Evolutionary conservation across 2,329 filamentous ascomycete species (phyloP), one percentile per base, ranked within the genome.

Genomic region (Cladorrhinum sp.): DNA sequence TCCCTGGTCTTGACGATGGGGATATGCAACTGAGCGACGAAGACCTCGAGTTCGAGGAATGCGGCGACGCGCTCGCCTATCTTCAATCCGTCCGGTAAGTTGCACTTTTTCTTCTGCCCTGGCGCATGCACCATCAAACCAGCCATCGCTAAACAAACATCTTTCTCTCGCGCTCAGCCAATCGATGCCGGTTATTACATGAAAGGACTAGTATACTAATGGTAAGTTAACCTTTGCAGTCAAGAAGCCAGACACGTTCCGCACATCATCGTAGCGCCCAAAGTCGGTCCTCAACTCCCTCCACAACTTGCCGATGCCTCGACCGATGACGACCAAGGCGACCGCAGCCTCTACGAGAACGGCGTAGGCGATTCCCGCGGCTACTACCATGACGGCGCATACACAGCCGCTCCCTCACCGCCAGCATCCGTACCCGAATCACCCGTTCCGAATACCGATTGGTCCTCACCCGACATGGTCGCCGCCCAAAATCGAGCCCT

Each of bases 371-470:
- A 88, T 68, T 76, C 79, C 21, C 76, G 82, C 59, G 89, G 88
- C 10, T 87, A 85, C 70, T 95, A 91, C 72, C 78, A 86, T 16
- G 90, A 96, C 67, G 92, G 92, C 54, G 89, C 91, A 39, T 96
- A 92, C 72, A 85, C 88, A 23, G 89, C 87, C 3, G 79, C 82
- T 2, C 81, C 84, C 0, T 18, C 7, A 7, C 6, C 18, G 16
- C 18, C 42, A 18, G 2, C 42, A 5, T 46, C 42, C 2, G n/a
- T 16, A 18, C 16, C 42, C 7, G 3, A 7, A 7, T 75, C 80
- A 12, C 66, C 72, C 18, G 69, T 73, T 26, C 57, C 55, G 1
- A 65, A 59, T 14, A 56, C n/a, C n/a, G 6, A 30, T 12, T 50
- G 64, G 26, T 62, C 72, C 26, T 65, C 72, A 50, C 62, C 70